Percentiles rank a stretch among this genome's conserved stretches.
These are phyloP conservation scores for Cladosporium colombiae DNA, from an alignment of 2,329 filamentous ascomycete genomes.

Conservation along the genomic window DNA sequence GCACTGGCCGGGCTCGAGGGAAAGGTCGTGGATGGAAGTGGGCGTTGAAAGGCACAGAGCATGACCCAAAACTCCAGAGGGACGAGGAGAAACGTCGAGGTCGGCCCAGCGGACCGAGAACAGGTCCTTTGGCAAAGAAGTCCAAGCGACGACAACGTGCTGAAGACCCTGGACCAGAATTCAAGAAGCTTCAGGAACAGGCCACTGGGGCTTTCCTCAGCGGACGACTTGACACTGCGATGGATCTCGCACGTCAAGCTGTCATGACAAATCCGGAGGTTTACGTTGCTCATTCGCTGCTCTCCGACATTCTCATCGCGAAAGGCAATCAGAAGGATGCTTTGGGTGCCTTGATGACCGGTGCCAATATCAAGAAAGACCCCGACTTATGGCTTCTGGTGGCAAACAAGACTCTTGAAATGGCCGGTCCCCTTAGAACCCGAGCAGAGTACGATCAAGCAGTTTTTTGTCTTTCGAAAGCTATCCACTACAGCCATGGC, in stretches of 20 bases:
- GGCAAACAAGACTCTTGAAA: slow-evolving; percentile 55
- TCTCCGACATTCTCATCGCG: slow-evolving; percentile 60
- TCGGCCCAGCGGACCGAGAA: slow-evolving; percentile 22
- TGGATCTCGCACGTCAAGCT: slow-evolving; percentile 52
- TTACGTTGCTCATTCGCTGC: slow-evolving; percentile 60
- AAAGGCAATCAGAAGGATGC: slow-evolving; percentile 60
- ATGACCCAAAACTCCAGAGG: slow-evolving; percentile 30
- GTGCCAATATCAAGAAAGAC: slow-evolving; percentile 58
- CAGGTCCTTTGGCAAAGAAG: slow-evolving; percentile 26
- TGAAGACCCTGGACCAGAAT: slow-evolving; percentile 67
- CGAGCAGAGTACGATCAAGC: slow-evolving; percentile 49
- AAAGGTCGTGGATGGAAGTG: slow-evolving; percentile 34
- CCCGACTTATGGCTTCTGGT: slow-evolving; percentile 59
- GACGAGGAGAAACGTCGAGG: slow-evolving; percentile 25
- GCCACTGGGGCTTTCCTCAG: slow-evolving; percentile 69
- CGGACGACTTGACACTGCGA: slow-evolving; percentile 61
- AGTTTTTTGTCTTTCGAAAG: slow-evolving; percentile 55
- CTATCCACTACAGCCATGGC: slow-evolving; percentile 48
- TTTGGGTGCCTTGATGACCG: slow-evolving; percentile 57
- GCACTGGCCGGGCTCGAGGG: slow-evolving; percentile 28
- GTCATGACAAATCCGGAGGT: slow-evolving; percentile 63
- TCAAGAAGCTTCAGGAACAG: slow-evolving; percentile 65
- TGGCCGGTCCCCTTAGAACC: slow-evolving; percentile 45
- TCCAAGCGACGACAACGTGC: slow-evolving; percentile 41
- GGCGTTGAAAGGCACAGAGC: slow-evolving; percentile 38